Evolutionary conservation across 805 yeast genomes (phyloP).

Genomic region (Candida nitratophila): DNA sequence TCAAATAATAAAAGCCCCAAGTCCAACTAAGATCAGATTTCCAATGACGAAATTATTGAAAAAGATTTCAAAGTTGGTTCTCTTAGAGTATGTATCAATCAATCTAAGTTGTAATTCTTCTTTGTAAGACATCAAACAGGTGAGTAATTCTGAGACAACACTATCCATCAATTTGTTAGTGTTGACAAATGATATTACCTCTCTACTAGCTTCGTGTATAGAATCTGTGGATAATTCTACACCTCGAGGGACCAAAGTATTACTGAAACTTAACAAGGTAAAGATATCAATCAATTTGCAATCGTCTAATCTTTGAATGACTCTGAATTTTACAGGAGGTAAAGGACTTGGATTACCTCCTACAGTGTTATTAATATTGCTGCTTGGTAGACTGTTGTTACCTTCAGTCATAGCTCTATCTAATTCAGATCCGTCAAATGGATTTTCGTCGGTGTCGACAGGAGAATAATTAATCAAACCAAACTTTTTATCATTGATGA

Average conservation of each 20-base stretch:
- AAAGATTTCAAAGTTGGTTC: conserved; percentile 26
- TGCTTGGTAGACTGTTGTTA: conserved; percentile 15
- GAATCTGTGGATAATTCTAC: too few relatives aligned
- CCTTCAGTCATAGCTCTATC: neutral
- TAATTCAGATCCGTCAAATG: conserved; percentile 23
- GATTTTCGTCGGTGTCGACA: conserved; percentile 13
- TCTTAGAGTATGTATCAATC: conserved; percentile 22
- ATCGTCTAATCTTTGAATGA: conserved; percentile 39
- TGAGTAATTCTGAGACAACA: conserved; percentile 21
- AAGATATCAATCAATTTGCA: conserved; percentile 31
- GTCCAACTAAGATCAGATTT: conserved; percentile 29
- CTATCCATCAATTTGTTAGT: conserved; percentile 25
- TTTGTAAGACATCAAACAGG: conserved; percentile 22
- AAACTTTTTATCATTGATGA: conserved; percentile 42
- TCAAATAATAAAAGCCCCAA: conserved; percentile 29
- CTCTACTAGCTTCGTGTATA: conserved; percentile 6
- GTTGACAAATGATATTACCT: conserved; percentile 12
- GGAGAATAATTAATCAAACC: conserved; percentile 13
- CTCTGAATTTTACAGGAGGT: conserved; percentile 33
- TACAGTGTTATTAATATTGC: conserved; percentile 17
- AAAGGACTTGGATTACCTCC: conserved; percentile 11
- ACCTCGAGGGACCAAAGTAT: conserved; percentile 6
- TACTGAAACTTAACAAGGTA: conserved; percentile 14
- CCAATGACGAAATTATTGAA: conserved; percentile 33
- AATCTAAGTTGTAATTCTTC: conserved; percentile 23